Evolutionary conservation across 768 basidiomycete genomes (phyloP).

Genomic region (Lactarius vividus): DNA sequence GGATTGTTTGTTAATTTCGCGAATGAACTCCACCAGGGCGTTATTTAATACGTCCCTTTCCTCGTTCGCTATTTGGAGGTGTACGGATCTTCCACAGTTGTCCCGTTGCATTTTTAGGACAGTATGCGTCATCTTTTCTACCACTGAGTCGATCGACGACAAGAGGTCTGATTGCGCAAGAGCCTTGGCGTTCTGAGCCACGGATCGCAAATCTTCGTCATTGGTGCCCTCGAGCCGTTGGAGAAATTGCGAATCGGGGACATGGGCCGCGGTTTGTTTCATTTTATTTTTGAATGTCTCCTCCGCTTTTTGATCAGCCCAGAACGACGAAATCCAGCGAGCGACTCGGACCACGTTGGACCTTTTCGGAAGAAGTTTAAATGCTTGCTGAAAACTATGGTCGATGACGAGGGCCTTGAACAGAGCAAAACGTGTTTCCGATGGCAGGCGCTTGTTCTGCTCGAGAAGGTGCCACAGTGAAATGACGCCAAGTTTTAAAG

Average conservation of each 20-base stretch:
- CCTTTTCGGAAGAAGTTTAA: neutral
- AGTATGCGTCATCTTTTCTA: neutral
- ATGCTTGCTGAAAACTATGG: neutral
- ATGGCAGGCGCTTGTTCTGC: neutral
- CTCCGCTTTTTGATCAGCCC: neutral
- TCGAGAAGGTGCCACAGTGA: neutral
- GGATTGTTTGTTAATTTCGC: neutral
- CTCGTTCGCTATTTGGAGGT: neutral
- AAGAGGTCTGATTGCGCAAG: slow-evolving; percentile 14
- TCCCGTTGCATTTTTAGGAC: slow-evolving; percentile 19
- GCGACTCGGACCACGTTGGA: neutral
- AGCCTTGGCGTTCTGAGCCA: neutral
- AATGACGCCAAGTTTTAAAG: slow-evolving; percentile 1
- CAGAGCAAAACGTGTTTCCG: neutral
- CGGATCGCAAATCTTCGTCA: neutral
- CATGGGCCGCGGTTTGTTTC: neutral
- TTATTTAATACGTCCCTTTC: neutral
- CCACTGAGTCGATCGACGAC: neutral
- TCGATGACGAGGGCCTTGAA: neutral
- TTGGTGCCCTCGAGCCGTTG: neutral
- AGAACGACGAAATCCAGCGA: neutral
- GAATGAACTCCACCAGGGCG: slow-evolving; percentile 2
- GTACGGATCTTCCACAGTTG: neutral
- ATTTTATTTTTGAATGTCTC: slow-evolving; percentile 5
- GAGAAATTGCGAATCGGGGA: slow-evolving; percentile 20